Evolutionary conservation across 768 basidiomycete genomes (phyloP), one percentile per base, ranked within the genome.

Genomic region (Galerina sulciceps): DNA sequence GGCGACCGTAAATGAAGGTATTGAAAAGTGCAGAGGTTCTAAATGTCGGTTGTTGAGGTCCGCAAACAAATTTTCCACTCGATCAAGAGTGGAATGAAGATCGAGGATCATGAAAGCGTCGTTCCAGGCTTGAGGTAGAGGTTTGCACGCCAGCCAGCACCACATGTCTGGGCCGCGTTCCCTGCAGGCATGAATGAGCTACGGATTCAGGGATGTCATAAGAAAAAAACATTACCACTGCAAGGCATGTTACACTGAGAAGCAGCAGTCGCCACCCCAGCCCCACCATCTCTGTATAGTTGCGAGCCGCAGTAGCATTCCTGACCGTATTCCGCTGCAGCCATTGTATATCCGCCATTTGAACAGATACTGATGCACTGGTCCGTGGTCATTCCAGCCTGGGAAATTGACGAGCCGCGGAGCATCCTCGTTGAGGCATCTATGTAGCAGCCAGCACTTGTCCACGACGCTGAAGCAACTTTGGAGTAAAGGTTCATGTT

Each of bases 261-360:
- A 18, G 62, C 36, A 42, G 59, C 44, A 6, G 64, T 59, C 6
- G 55, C 18, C 40, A 61, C 56, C 40, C 75, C 69, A 10, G 58
- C 58, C 6, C 67, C 67, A 42, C 57, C 57, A 6, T 68, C 63
- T 50, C 65, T 68, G 63, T 51, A 61, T 23, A 75, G 31, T 47
- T 68, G 58, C 4, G 67, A 66, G 20, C 74, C 75, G 57, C 77
- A 78, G 55, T 69, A 73, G 55, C 76, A 77, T 55, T 78, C 70
- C 8, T 49, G 54, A 4, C 74, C 75, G 51, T 73, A 67, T 48
- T 77, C 72, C 8, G 72, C 69, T 11, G 69, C 77, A 34, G 77
- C 77, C 54, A 76, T 68, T 11, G 61, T 67, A 49, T 65, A 73
- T 1, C 74, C 72, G 20, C 53, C 65, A 15, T 52, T 49, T 4